phyloP scores from a whole-genome alignment of 257 asterid genomes.

The Dorcoceras hygrometricum region DNA sequence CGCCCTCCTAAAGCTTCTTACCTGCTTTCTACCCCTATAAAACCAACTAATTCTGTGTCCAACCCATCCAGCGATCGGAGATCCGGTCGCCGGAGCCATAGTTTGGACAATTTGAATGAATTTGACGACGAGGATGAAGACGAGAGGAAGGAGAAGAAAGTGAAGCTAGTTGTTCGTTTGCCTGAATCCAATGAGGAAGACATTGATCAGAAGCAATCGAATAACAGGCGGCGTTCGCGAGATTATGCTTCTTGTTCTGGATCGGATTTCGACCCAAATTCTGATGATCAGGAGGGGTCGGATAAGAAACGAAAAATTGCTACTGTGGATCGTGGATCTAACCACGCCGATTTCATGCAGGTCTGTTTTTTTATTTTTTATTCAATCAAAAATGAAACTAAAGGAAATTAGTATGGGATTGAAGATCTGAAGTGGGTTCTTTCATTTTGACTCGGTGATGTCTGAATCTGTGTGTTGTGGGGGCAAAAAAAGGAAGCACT shows the following conservation, averaged over 20 bases:
- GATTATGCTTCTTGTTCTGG: slow-evolving; percentile 52
- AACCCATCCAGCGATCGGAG: slow-evolving; percentile 35
- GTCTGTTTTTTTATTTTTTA: slow-evolving; percentile 32
- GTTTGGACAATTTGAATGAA: slow-evolving; percentile 23
- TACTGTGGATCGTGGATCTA: slow-evolving; percentile 69
- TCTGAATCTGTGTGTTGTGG: slow-evolving; percentile 16
- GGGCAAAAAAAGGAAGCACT: not conserved
- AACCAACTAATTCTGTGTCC: slow-evolving; percentile 23
- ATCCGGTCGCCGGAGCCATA: slow-evolving; percentile 63
- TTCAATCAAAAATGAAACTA: slow-evolving; percentile 6
- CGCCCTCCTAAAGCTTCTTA: slow-evolving; percentile 43
- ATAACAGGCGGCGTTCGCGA: slow-evolving; percentile 36
- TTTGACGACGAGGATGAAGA: slow-evolving; percentile 56
- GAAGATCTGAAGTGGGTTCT: slow-evolving; percentile 50
- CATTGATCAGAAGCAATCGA: slow-evolving; percentile 21
- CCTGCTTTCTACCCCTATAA: slow-evolving; percentile 32
- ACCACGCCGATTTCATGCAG: slow-evolving; percentile 49
- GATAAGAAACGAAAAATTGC: slow-evolving; percentile 49
- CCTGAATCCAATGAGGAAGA: slow-evolving; percentile 46
- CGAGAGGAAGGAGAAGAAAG: slow-evolving; percentile 76
- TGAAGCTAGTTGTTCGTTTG: slow-evolving; percentile 76
- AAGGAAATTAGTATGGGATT: slow-evolving; percentile 14
- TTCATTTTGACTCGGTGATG: slow-evolving; percentile 55
- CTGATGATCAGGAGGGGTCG: slow-evolving; percentile 40
- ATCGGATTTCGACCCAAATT: slow-evolving; percentile 36